Evolutionary conservation across 495 filamentous ascomycete genomes (phyloP).

Genomic region (Hyaloscypha variabilis): DNA sequence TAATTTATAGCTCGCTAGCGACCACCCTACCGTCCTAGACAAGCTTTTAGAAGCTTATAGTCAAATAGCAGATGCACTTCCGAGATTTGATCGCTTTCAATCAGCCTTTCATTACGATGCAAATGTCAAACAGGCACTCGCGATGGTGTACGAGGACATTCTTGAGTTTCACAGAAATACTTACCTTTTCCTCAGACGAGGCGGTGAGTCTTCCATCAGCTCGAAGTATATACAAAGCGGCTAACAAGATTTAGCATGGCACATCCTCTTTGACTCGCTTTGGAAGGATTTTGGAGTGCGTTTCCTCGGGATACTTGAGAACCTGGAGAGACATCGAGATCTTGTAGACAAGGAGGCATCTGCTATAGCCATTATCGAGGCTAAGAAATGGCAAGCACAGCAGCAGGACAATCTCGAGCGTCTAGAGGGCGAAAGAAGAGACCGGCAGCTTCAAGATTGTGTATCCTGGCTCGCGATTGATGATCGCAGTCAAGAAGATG

Average conservation of each 20-base stretch:
- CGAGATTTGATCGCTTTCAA: slow-evolving; percentile 36
- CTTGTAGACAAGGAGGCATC: too few relatives aligned
- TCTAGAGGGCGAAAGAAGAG: too few relatives aligned
- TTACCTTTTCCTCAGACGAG: slow-evolving; percentile 40
- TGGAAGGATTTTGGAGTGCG: too few relatives aligned
- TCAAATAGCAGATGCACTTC: slow-evolving; percentile 39
- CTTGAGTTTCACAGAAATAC: slow-evolving; percentile 41
- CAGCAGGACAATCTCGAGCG: too few relatives aligned
- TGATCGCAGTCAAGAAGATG: slow-evolving; percentile 10
- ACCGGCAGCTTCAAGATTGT: slow-evolving; percentile 12
- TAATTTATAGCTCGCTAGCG: slow-evolving; percentile 24
- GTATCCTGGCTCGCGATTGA: slow-evolving; percentile 23
- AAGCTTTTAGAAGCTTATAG: slow-evolving; percentile 39
- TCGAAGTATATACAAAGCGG: too few relatives aligned
- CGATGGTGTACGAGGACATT: slow-evolving; percentile 39
- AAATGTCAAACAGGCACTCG: slow-evolving; percentile 36
- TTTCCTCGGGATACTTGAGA: too few relatives aligned
- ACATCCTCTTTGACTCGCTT: too few relatives aligned
- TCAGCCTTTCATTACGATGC: slow-evolving; percentile 32
- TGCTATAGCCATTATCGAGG: too few relatives aligned
- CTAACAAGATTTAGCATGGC: too few relatives aligned
- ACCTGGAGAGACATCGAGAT: too few relatives aligned
- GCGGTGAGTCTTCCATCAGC: too few relatives aligned
- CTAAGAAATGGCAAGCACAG: too few relatives aligned
- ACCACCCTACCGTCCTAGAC: slow-evolving; percentile 29